Percentiles rank a stretch among this genome's conserved stretches.
Conservation (phyloP, 2,329 filamentous ascomycete species). For the Colletotrichum filicis region DNA sequence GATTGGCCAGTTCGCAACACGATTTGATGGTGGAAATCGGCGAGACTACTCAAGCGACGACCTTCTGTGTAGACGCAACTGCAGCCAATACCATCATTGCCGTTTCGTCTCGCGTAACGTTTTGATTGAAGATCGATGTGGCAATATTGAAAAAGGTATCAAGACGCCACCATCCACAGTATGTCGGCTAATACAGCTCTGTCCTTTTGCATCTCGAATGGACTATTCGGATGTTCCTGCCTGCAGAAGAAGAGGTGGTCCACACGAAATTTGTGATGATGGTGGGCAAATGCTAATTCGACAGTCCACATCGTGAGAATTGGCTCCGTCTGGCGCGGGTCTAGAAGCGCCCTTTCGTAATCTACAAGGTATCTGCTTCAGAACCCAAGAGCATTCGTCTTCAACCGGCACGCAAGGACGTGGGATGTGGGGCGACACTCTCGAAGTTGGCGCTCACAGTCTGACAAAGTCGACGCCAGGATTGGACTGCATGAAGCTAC, state of each 20-base stretch:
- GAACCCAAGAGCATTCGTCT: neutral
- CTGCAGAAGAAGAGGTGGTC: neutral
- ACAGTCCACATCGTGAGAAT: neutral
- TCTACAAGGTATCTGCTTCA: conserved; percentile 6
- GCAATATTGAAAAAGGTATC: neutral
- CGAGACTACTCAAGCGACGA: neutral
- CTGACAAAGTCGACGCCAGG: neutral
- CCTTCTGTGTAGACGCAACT: neutral
- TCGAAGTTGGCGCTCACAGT: neutral
- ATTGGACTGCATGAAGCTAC: neutral
- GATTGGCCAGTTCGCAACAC: neutral
- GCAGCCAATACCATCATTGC: neutral
- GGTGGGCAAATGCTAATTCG: too few relatives aligned
- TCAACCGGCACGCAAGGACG: neutral
- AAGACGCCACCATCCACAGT: neutral
- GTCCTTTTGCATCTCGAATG: neutral
- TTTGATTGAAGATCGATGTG: neutral
- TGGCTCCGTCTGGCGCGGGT: neutral
- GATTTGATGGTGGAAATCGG: neutral
- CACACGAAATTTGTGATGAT: neutral
- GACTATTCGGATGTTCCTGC: neutral
- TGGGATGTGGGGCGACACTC: neutral
- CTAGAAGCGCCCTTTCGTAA: neutral
- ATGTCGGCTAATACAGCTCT: neutral
- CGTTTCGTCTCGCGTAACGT: neutral